Conservation (phyloP, 1,139 yeast genomes). For the Debaryomyces udenii region DNA sequence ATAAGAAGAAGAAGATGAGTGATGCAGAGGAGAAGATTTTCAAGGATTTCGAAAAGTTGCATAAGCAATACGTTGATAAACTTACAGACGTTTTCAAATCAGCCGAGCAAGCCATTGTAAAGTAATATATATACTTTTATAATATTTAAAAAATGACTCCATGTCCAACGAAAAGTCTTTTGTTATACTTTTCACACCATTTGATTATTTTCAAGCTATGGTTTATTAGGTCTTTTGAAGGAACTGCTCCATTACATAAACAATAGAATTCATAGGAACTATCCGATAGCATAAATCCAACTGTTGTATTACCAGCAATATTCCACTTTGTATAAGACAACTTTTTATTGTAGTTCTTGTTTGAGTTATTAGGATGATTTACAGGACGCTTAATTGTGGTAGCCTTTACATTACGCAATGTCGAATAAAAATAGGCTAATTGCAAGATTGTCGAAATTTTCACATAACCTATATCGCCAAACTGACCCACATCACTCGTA, state of each 20-base stretch:
- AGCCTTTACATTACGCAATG: slow-evolving; percentile 32
- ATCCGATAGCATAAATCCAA: slow-evolving; percentile 45
- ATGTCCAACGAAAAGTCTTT: slow-evolving; percentile 36
- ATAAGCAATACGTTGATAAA: slow-evolving; percentile 63
- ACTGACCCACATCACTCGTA: slow-evolving; percentile 30
- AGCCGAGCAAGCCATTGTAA: slow-evolving; percentile 55
- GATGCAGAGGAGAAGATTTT: slow-evolving; percentile 58
- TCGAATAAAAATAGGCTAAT: slow-evolving; percentile 36
- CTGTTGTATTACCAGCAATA: slow-evolving; percentile 20
- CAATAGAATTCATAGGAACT: slow-evolving; percentile 43
- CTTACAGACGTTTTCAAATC: slow-evolving; percentile 60
- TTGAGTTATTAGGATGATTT: neutral
- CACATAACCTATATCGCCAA: slow-evolving; percentile 14
- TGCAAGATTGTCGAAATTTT: slow-evolving; percentile 21
- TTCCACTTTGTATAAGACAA: slow-evolving; percentile 39
- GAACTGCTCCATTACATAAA: slow-evolving; percentile 31
- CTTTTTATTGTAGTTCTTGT: slow-evolving; percentile 26
- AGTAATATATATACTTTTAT: slow-evolving; percentile 19
- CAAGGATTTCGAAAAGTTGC: slow-evolving; percentile 65
- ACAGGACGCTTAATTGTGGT: slow-evolving; percentile 15
- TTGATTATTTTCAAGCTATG: slow-evolving; percentile 37
- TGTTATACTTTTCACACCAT: slow-evolving; percentile 44
- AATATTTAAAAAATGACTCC: slow-evolving; percentile 24
- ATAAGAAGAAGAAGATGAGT: slow-evolving; percentile 52
- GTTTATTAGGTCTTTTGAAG: slow-evolving; percentile 35